Evolutionary conservation across 2,329 filamentous ascomycete genomes (phyloP).

Genomic region (Cladosporium velox): DNA sequence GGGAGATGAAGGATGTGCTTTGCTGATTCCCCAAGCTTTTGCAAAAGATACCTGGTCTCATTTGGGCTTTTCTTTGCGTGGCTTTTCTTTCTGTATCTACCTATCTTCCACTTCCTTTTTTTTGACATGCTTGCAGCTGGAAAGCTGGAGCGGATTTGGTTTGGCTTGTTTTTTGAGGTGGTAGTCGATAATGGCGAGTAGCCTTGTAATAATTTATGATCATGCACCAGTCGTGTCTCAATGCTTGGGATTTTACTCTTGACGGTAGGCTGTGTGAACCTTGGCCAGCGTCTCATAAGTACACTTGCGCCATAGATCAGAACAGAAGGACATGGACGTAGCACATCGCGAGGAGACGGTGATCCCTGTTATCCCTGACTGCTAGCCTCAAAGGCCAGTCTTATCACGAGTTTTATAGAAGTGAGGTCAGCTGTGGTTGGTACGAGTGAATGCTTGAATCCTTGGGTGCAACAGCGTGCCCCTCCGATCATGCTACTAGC

Average conservation of each 20-base stretch:
- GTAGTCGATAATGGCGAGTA: constrained; percentile 17
- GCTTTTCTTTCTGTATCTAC: constrained; percentile 7
- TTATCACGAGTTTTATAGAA: neutral
- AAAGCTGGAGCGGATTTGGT: neutral
- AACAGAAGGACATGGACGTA: neutral
- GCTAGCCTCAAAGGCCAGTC: neutral
- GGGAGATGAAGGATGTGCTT: constrained; percentile 1
- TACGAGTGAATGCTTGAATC: neutral
- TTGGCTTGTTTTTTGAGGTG: neutral
- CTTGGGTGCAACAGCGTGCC: neutral
- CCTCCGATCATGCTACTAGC: neutral
- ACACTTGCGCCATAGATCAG: neutral
- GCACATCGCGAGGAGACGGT: neutral
- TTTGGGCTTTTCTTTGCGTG: constrained; percentile 10
- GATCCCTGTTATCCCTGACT: neutral
- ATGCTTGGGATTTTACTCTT: neutral
- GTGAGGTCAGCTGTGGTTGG: neutral
- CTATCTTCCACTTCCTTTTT: neutral
- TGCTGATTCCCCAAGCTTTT: constrained; percentile 9
- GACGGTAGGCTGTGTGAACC: neutral
- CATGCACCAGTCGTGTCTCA: neutral
- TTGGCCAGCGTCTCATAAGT: neutral
- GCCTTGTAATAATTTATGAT: constrained; percentile 20
- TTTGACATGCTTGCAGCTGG: constrained; percentile 9
- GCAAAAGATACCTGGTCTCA: constrained; percentile 22